phyloP scores from a whole-genome alignment of 139 green algal species.

The Zygnema circumcarinatum region DNA sequence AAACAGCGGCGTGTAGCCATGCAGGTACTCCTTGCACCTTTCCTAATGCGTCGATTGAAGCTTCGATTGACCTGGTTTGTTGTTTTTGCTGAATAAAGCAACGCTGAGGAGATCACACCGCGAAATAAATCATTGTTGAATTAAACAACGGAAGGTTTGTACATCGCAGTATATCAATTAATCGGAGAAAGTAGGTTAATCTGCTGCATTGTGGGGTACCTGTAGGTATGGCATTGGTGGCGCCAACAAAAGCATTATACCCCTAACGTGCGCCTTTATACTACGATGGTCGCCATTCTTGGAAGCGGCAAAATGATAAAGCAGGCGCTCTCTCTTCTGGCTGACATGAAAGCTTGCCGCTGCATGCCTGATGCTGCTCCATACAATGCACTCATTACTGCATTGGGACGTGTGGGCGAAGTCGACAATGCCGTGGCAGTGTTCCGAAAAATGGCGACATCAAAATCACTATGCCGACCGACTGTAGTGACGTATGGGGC shows the following conservation, averaged over 20 bases:
- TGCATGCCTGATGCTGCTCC: not conserved
- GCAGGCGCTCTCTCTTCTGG: not conserved
- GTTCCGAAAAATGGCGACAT: conserved; percentile 1
- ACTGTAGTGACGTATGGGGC: conserved; percentile 15
- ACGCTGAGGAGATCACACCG: not conserved
- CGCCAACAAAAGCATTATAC: not conserved
- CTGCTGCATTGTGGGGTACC: no score
- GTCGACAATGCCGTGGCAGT: conserved; percentile 5
- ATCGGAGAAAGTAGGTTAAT: no score
- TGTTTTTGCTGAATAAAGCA: not conserved
- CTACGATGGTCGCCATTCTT: conserved; percentile 8
- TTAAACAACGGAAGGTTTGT: not conserved
- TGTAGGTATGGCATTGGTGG: conserved; percentile 33
- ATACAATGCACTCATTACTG: conserved; percentile 28
- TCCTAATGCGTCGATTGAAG: not conserved
- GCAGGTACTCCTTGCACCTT: not conserved
- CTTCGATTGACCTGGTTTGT: not conserved
- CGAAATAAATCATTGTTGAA: not conserved
- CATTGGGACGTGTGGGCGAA: conserved; percentile 9
- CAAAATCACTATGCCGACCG: not conserved
- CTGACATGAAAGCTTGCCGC: not conserved
- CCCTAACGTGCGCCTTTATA: conserved; percentile 1
- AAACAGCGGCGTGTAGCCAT: not conserved
- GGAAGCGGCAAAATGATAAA: conserved; percentile 15
- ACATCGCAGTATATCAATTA: not conserved